phyloP scores from a whole-genome alignment of 1,139 yeast species.

The Yamadazyma siamensis region DNA sequence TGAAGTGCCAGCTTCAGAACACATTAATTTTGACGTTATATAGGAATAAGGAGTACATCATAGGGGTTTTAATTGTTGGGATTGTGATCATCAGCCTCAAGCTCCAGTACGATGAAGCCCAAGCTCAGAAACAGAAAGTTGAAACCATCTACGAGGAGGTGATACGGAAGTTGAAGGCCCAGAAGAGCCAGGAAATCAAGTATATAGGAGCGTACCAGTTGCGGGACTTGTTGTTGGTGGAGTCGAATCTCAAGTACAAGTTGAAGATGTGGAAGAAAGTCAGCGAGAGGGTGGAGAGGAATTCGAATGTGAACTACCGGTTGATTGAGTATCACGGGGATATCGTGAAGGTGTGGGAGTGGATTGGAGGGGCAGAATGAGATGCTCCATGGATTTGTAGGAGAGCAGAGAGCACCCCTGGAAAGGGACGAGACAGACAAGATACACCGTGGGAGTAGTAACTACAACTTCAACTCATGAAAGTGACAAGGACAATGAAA shows the following conservation, averaged over 20 bases:
- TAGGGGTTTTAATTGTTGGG: constrained; percentile 20
- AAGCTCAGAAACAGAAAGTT: constrained; percentile 26
- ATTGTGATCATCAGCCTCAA: constrained; percentile 22
- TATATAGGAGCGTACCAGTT: constrained; percentile 74
- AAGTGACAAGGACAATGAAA: too few relatives aligned
- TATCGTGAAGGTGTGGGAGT: constrained; percentile 85
- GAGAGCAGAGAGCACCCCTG: not conserved
- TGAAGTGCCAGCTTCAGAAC: constrained; percentile 58
- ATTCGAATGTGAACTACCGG: constrained; percentile 57
- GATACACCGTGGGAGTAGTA: too few relatives aligned
- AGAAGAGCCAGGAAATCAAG: constrained; percentile 26
- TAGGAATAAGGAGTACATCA: constrained; percentile 38
- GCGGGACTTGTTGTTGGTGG: constrained; percentile 64
- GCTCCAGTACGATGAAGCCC: constrained; percentile 30
- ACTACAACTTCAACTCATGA: too few relatives aligned
- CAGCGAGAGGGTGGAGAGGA: constrained; percentile 56
- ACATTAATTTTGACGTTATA: constrained; percentile 49
- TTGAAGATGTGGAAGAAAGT: constrained; percentile 64
- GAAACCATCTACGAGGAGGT: constrained; percentile 42
- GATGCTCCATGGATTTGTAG: too few relatives aligned
- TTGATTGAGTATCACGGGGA: constrained; percentile 80
- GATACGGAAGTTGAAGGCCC: constrained; percentile 42
- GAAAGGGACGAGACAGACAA: constrained; percentile 1
- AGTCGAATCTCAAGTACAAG: constrained; percentile 42
- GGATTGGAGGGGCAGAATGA: constrained; percentile 52